phyloP scores from a whole-genome alignment of 352 stramenopile genomes.

The Plasmopara halstedii region DNA sequence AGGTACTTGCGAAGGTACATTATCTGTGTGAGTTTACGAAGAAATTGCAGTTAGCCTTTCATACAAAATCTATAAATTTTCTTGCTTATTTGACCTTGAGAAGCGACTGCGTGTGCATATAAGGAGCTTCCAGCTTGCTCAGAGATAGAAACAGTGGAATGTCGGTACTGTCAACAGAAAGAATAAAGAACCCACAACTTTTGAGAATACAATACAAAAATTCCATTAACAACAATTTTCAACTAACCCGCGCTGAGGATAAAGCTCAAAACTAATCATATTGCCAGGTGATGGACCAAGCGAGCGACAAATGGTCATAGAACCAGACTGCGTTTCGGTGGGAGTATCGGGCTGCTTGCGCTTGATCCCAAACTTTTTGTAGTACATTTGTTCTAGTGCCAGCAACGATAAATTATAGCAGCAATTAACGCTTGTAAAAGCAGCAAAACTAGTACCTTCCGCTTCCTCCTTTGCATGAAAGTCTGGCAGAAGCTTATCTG shows the following conservation, averaged over 20 bases:
- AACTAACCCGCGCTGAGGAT: conserved; percentile 33
- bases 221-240: neutral
- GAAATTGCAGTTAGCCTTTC: neutral
- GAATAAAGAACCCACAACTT: neutral
- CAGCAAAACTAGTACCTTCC: conserved; percentile 21
- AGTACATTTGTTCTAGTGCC: conserved; percentile 32
- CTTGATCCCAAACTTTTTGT: conserved; percentile 43
- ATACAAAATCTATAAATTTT: neutral
- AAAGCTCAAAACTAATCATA: conserved; percentile 40
- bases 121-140: conserved; percentile 19
- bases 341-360: conserved; percentile 31
- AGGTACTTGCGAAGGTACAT: conserved; percentile 58
- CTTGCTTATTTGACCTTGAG: conserved; percentile 28
- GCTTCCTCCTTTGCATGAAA: conserved; percentile 29
- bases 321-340: neutral
- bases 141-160: conserved; percentile 38
- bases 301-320: conserved; percentile 12
- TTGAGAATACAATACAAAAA: neutral
- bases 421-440: too few species aligned
- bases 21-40: conserved; percentile 23
- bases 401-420: neutral
- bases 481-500: conserved; percentile 41
- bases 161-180: conserved; percentile 16
- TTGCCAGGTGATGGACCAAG: conserved; percentile 23
- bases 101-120: conserved; percentile 34